Conservation (phyloP, 768 basidiomycete species). For the Arthromyces matolae region DNA sequence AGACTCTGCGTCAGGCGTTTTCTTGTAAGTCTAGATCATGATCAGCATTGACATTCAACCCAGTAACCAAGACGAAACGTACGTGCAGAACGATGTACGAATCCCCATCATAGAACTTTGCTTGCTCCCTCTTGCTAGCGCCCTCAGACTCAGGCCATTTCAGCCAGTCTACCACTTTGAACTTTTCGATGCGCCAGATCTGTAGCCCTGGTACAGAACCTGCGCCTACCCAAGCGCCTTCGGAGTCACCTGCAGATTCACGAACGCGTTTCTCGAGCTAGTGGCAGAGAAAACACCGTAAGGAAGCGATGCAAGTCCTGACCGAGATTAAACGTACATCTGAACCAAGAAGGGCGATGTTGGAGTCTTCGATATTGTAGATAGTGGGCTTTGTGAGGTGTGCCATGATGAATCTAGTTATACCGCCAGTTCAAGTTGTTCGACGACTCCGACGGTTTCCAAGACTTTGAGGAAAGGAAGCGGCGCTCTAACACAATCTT, state of each 20-base stretch:
- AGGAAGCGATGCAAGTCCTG: not conserved
- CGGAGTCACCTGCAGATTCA: constrained; percentile 47
- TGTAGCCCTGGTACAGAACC: constrained; percentile 42
- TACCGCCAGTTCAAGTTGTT: no score
- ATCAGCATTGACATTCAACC: not conserved
- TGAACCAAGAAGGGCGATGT: constrained; percentile 60
- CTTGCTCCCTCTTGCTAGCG: constrained; percentile 40
- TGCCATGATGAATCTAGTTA: no score
- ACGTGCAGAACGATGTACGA: constrained; percentile 65
- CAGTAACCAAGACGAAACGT: constrained; percentile 14
- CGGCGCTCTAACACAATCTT: no score
- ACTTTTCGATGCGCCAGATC: constrained; percentile 60
- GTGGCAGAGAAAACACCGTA: no score
- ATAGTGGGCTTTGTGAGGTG: no score
- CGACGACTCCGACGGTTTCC: no score
- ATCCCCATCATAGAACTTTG: constrained; percentile 62
- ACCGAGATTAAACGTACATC: constrained; percentile 34
- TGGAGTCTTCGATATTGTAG: constrained; percentile 61
- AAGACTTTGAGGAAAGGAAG: no score
- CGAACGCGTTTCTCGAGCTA: constrained; percentile 57
- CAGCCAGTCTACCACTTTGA: constrained; percentile 53
- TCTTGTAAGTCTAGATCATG: constrained; percentile 51
- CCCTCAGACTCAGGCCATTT: no score
- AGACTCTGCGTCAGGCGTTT: constrained; percentile 39
- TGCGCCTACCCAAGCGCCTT: constrained; percentile 48